Base-by-base conservation (phyloP, 371 early-diverging fungal genomes). In the Dichotomocladium elegans region DNA sequence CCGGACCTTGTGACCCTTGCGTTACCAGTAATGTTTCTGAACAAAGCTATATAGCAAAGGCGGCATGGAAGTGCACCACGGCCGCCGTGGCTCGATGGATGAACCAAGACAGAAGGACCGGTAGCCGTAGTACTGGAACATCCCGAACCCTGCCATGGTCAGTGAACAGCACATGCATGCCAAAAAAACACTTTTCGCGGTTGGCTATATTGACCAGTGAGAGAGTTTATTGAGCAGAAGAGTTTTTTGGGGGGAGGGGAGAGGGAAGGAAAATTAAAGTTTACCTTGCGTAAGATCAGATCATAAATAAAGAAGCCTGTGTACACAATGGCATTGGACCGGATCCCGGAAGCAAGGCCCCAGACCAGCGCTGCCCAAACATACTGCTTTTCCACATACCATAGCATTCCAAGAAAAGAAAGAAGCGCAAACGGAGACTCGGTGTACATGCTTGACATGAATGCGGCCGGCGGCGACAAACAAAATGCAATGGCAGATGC, bases 401-500 rank as follows among this genome's bases (percentile, higher is more conserved):
- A 71, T 26, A 73, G 49, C 91, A 95, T 89, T 5, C 94, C 94
- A 0, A 72, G 60, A 61, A 96, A 95, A 1, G 83, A 78, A 2
- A 93, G 70, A 14, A 79, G 62, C 0, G 93, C 87, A 74, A 95
- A 96, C n/a, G 85, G 61, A 25, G 90, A 87, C 62, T 96, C 97
- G 0, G 95, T 86, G 58, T 95, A 90, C 17, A 93, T 75, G 4
- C 93, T 79, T 8, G 95, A 90, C 89, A 94, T 87, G 61, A 96
- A 94, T 55, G 90, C 77, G 4, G 86, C 78, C 1, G 92, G 81
- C 5, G 95, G 95, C 2, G 88, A 83, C 28, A 90, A 47, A 51
- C 79, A 77, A 61, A 86, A 95, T 7, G 90, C 79, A 26, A 93
- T 57, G 0, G 91, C 82, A 0, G 92, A 68, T 1, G 81, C 43